Percentiles rank a stretch among this genome's conserved stretches.
These are phyloP conservation scores for Rhytidiadelphus loreus DNA, from an alignment of 225 moss, liverwort and hornwort genomes.

Conservation along the genomic window DNA sequence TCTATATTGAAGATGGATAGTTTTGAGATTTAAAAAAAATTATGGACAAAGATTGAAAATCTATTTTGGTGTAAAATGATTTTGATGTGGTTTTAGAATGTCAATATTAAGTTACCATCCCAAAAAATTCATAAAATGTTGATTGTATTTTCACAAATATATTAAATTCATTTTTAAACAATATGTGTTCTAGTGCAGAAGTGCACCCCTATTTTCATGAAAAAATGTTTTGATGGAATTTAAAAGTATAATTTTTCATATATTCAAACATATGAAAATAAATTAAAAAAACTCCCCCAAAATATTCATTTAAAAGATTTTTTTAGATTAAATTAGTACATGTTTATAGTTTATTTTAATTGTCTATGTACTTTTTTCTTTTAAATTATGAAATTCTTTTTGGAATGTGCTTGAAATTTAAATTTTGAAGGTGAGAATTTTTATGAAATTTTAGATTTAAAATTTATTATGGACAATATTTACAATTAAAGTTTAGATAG, in stretches of 20 bases:
- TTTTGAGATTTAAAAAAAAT: not conserved
- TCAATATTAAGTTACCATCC: not conserved
- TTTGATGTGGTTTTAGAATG: not conserved
- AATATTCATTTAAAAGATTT: not conserved
- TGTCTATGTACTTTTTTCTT: not conserved
- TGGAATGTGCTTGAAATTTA: not conserved
- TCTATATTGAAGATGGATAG: accelerated
- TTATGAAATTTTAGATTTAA: not conserved
- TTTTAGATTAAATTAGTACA: not conserved
- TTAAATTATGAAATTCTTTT: not conserved
- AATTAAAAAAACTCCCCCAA: not conserved
- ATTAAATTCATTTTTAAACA: not conserved
- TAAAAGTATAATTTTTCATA: not conserved
- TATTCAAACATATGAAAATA: not conserved
- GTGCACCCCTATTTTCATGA: not conserved
- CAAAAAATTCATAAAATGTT: not conserved
- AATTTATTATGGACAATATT: not conserved
- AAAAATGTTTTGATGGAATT: not conserved
- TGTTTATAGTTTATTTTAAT: not conserved
- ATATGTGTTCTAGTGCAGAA: accelerated
- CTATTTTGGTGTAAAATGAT: not conserved
- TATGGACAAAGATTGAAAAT: not conserved
- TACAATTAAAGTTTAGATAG: not conserved
- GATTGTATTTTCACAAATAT: not conserved
- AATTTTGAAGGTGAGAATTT: not conserved